Conservation (phyloP, 169 alveolate genomes). For the Toxoplasma gondii region DNA sequence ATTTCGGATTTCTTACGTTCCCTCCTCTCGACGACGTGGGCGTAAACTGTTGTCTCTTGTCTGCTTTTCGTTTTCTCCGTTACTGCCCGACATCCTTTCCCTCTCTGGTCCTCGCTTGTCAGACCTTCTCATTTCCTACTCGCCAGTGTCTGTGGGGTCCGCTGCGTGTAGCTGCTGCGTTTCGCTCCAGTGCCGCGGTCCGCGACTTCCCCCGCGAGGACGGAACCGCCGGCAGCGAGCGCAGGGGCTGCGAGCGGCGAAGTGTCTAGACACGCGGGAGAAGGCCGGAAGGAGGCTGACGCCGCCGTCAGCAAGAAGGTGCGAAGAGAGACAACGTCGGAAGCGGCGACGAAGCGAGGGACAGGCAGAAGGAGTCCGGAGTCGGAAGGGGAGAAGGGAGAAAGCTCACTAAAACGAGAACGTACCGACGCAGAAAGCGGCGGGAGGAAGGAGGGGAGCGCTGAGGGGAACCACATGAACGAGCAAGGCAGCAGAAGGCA, state of each 20-base stretch:
- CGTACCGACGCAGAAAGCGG: no score
- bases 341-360: neutral
- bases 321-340: neutral
- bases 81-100: no score
- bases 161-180: neutral
- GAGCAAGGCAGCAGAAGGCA: no score
- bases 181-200: neutral
- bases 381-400: neutral
- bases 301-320: neutral
- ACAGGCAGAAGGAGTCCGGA: neutral
- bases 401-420: neutral
- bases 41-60: no score
- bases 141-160: neutral
- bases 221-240: neutral
- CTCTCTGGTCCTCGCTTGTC: no score
- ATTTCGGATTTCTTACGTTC: no score
- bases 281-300: neutral
- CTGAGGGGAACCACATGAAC: no score
- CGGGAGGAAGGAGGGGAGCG: no score
- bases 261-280: neutral
- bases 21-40: no score
- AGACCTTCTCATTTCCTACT: neutral
- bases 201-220: no score
- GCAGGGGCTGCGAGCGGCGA: neutral
- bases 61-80: no score